A percentile compares a stretch with the other conserved stretches of the same genome.
These are phyloP conservation scores for Sclerotinia borealis DNA, from an alignment of 2,329 filamentous ascomycete species.

Conservation along the genomic window DNA sequence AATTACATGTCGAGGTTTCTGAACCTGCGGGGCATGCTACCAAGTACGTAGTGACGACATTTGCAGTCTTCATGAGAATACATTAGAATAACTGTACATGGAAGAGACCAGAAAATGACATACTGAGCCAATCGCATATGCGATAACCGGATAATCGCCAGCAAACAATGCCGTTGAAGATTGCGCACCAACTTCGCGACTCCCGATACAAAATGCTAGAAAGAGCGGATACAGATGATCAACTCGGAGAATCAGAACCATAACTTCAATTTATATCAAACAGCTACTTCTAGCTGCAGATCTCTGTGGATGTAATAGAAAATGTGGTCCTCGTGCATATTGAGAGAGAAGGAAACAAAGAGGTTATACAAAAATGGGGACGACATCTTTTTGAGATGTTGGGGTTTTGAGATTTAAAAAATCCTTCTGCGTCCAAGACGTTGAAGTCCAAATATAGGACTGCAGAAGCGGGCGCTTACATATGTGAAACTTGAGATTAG, in stretches of 20 bases:
- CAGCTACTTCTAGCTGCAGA: background rate
- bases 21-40: conserved; percentile 15
- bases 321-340: background rate
- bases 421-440: background rate
- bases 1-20: conserved; percentile 14
- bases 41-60: conserved; percentile 19
- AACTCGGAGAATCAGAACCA: background rate
- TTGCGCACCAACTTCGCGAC: background rate
- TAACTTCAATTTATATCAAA: background rate
- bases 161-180: conserved; percentile 11
- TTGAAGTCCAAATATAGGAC: background rate
- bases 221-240: background rate
- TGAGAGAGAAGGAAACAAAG: background rate
- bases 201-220: background rate
- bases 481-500: background rate
- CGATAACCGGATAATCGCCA: conserved; percentile 14
- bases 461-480: conserved; percentile 5
- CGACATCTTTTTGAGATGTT: background rate
- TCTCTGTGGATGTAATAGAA: background rate
- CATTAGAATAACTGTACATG: background rate
- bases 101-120: background rate
- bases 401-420: conserved; percentile 1
- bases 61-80: background rate
- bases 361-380: conserved; percentile 1
- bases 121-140: conserved; percentile 18